phyloP scores from a whole-genome alignment of 2,329 filamentous ascomycete species.

The Aspergillus caelatus region DNA sequence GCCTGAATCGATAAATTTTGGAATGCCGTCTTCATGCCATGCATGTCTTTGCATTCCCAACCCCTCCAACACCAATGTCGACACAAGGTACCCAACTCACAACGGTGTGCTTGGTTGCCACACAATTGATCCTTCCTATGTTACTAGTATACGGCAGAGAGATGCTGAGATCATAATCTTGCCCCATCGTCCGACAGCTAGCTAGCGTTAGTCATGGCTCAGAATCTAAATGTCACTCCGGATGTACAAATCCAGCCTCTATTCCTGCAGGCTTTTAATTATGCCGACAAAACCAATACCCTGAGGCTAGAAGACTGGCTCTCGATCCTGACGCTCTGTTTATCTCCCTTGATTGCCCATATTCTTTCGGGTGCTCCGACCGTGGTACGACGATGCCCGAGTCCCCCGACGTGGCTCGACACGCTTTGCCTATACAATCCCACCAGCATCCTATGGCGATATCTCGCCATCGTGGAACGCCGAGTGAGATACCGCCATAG shows the following conservation, averaged over 20 bases:
- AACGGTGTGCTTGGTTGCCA: neutral
- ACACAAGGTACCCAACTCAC: neutral
- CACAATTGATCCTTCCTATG: neutral
- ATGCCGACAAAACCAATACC: conserved; percentile 3
- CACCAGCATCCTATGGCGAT: conserved; percentile 11
- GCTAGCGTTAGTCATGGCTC: neutral
- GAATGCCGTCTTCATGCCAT: neutral
- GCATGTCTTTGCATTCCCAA: neutral
- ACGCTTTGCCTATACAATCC: conserved; percentile 12
- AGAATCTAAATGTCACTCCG: conserved; percentile 2
- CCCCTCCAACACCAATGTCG: neutral
- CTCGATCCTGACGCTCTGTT: conserved; percentile 7
- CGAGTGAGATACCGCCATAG: neutral
- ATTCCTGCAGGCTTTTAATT: conserved; percentile 1
- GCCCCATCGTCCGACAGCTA: too few relatives aligned
- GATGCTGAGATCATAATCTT: neutral
- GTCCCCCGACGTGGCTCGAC: conserved; percentile 6
- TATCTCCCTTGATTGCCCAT: conserved; percentile 8
- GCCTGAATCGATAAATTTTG: neutral
- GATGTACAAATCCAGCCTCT: neutral
- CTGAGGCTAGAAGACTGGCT: conserved; percentile 9
- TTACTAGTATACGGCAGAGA: neutral
- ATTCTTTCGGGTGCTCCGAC: conserved; percentile 7
- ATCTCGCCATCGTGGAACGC: conserved; percentile 9
- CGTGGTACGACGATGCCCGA: conserved; percentile 6